These are phyloP conservation scores for Suillus americanus DNA, from an alignment of 768 basidiomycete species.

Conservation along the genomic window DNA sequence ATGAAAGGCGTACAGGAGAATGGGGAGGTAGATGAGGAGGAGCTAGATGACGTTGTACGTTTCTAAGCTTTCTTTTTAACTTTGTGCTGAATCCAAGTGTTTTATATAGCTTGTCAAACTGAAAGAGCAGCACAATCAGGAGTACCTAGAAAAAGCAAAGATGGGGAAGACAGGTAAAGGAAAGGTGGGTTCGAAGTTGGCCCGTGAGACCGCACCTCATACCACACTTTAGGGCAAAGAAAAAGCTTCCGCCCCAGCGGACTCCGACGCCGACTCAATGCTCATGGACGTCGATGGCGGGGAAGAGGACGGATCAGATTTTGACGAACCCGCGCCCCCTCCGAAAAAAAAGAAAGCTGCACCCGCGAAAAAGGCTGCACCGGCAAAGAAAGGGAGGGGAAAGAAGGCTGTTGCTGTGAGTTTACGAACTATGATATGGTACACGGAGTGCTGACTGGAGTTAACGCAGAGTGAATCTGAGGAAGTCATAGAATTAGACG, in stretches of 20 bases:
- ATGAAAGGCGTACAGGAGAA: slow-evolving; percentile 69
- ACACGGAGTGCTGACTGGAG: slow-evolving; percentile 3
- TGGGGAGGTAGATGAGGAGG: slow-evolving; percentile 69
- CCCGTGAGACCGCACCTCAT: background rate
- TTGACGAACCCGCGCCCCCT: slow-evolving; percentile 40
- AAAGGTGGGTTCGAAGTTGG: slow-evolving; percentile 37
- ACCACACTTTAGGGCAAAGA: slow-evolving; percentile 45
- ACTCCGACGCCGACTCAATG: slow-evolving; percentile 74
- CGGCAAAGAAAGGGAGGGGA: slow-evolving; percentile 47
- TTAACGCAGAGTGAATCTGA: slow-evolving; percentile 43
- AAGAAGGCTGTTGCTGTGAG: slow-evolving; percentile 49
- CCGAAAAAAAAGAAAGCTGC: slow-evolving; percentile 43
- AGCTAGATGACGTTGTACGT: slow-evolving; percentile 71
- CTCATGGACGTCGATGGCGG: slow-evolving; percentile 67
- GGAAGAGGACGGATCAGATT: slow-evolving; percentile 50
- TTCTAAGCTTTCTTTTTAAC: background rate
- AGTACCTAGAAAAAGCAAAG: slow-evolving; percentile 50
- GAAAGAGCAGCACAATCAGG: slow-evolving; percentile 68
- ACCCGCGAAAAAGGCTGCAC: slow-evolving; percentile 32
- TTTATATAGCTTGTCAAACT: slow-evolving; percentile 58
- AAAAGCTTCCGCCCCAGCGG: slow-evolving; percentile 43
- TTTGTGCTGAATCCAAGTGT: background rate
- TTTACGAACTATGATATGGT: slow-evolving; percentile 2
- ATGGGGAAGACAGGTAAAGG: slow-evolving; percentile 38
- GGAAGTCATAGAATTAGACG: slow-evolving; percentile 53